Conservation (phyloP, 768 basidiomycete species). For the Podaxis pistillaris region DNA sequence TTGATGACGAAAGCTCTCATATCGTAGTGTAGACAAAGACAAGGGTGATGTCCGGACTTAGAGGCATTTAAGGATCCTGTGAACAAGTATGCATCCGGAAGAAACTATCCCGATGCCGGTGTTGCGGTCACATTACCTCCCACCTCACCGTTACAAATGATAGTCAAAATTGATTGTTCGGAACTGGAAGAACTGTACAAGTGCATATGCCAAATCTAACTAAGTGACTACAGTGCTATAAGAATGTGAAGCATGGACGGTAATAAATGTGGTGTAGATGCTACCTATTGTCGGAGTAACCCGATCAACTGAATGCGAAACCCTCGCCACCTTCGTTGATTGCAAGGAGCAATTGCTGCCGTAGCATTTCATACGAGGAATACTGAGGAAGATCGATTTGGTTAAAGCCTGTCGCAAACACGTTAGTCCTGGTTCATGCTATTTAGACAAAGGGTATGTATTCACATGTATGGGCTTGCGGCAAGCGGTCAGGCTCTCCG, state of each 20-base stretch:
- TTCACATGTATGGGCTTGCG: slow-evolving; percentile 89
- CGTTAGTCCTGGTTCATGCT: neutral
- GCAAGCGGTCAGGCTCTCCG: slow-evolving; percentile 78
- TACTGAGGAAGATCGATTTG: slow-evolving; percentile 95
- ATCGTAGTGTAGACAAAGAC: slow-evolving; percentile 12
- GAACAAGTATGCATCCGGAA: neutral
- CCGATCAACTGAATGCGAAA: slow-evolving; percentile 72
- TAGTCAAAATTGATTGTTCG: neutral
- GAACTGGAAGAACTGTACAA: slow-evolving; percentile 11
- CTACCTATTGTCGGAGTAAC: slow-evolving; percentile 29
- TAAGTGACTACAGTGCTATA: slow-evolving; percentile 13
- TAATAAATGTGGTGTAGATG: slow-evolving; percentile 11
- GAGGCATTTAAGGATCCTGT: neutral
- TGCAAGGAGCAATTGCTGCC: slow-evolving; percentile 85
- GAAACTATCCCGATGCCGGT: neutral
- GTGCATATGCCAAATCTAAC: slow-evolving; percentile 12
- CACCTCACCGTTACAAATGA: neutral
- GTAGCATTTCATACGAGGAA: slow-evolving; percentile 93
- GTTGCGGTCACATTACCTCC: neutral
- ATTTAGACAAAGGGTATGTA: neutral
- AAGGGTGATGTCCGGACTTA: neutral
- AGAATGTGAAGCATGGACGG: slow-evolving; percentile 10
- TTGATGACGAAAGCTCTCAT: slow-evolving; percentile 84
- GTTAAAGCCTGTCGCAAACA: slow-evolving; percentile 69
- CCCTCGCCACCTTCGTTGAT: slow-evolving; percentile 97